Base-by-base conservation (phyloP, 805 yeast genomes). In the Kodamaea fukazawae region DNA sequence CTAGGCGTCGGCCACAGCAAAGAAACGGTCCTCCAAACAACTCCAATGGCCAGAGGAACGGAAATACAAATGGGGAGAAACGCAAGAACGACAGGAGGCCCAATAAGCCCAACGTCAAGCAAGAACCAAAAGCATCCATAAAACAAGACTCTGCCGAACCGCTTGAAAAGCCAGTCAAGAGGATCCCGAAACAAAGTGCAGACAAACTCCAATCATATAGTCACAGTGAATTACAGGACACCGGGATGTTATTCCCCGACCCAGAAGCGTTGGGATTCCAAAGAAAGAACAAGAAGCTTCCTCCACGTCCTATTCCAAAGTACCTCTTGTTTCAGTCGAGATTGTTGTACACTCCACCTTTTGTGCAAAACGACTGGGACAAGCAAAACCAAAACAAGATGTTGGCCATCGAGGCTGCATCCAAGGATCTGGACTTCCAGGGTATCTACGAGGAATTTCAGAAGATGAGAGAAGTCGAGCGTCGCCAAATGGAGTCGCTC, bases 401-500 rank as follows among this genome's bases (percentile, higher is more conserved):
- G 81, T 48, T 60, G 2, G 55, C 63, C 12, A 57, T 82, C 54
- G 91, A 83, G 49, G 46, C 51, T 4, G 56, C 54, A 9, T 59
- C 57, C 32, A 56, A 49, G 9, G 70, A 77, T 1, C 66, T 70
- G 2, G 95, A 88, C 55, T 65, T 76, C 12, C 88, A 86, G 43
- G 76, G 83, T 2, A 60, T 88, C 7, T 88, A 84, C 58, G 95
- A 86, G 49, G 79, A 79, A 33, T 75, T 87, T 41, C 90, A 82
- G 51, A 73, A 66, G 37, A 72, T 86, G 78, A 72, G 96, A 41
- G 89, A 83, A 12, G 58, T 56, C 5, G 98, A 90, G 61, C 70
- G 98, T 42, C 63, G 63, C 31, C 71, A 78, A 40, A 89, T 90
- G 96, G 96, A 89, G 53, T 61, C 67, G 1, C 63, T 79, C 42